Conservation (phyloP, 2,329 filamentous ascomycete species). For the Exophiala sp. region DNA sequence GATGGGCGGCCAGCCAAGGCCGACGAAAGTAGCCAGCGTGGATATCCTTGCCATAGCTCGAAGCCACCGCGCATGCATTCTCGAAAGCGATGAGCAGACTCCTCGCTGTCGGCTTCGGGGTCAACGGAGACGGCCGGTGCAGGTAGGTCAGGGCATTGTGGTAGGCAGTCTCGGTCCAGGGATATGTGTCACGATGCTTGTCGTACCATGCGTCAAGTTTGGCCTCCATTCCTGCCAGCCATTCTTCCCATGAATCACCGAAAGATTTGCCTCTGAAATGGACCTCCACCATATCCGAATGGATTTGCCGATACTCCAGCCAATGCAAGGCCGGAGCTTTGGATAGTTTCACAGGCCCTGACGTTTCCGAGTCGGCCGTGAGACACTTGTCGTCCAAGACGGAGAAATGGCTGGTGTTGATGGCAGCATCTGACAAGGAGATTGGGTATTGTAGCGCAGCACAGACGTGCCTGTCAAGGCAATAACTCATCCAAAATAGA, state of each 20-base stretch:
- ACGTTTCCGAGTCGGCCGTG: neutral
- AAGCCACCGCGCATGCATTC: constrained; percentile 5
- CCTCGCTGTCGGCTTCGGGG: constrained; percentile 3
- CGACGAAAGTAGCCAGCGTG: constrained; percentile 10
- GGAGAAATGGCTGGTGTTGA: constrained; percentile 4
- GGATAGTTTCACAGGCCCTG: neutral
- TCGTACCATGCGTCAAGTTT: constrained; percentile 6
- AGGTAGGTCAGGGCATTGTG: constrained; percentile 7
- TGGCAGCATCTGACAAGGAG: constrained; percentile 16
- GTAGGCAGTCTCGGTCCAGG: constrained; percentile 1
- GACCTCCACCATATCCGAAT: constrained; percentile 17
- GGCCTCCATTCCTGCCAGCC: constrained; percentile 12
- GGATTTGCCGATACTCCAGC: constrained; percentile 11
- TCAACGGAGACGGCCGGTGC: constrained; percentile 15
- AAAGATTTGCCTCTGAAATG: constrained; percentile 14
- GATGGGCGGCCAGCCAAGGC: constrained; percentile 17
- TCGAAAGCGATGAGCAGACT: constrained; percentile 17
- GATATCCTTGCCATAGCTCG: constrained; percentile 9
- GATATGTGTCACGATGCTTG: neutral
- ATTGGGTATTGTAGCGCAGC: constrained; percentile 16
- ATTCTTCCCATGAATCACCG: constrained; percentile 12
- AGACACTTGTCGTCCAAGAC: neutral
- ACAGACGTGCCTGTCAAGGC: constrained; percentile 16
- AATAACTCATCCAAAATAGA: constrained; percentile 20
- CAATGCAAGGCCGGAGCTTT: constrained; percentile 8